Percentiles rank a stretch among this genome's conserved stretches.
These are phyloP conservation scores for Penicillium digitatum DNA, from an alignment of 2,329 filamentous ascomycete species.

Conservation along the genomic window DNA sequence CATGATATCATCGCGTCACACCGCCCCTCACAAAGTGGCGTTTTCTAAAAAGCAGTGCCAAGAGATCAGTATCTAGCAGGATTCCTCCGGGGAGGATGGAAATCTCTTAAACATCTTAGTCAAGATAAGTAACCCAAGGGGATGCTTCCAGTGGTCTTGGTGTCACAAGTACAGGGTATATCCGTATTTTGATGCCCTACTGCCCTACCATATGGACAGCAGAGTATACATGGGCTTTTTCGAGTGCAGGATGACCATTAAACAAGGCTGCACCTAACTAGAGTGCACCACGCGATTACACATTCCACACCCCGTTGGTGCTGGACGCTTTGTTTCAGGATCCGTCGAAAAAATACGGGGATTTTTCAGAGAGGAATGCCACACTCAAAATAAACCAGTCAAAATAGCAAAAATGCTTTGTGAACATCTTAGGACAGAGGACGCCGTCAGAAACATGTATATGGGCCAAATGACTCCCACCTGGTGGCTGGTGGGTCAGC, in stretches of 20 bases:
- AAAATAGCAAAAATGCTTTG: neutral
- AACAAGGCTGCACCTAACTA: neutral
- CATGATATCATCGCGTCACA: neutral
- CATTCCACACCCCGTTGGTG: neutral
- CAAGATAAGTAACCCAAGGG: neutral
- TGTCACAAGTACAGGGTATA: neutral
- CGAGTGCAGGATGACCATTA: neutral
- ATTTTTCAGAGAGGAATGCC: neutral
- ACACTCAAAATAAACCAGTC: neutral
- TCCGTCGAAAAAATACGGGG: neutral
- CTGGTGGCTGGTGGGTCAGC: neutral
- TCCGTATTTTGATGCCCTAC: neutral
- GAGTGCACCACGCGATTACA: neutral
- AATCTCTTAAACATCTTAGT: neutral
- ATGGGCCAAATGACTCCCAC: neutral
- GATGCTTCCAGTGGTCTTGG: neutral
- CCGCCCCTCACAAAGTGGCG: neutral
- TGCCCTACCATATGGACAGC: neutral
- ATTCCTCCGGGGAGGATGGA: neutral
- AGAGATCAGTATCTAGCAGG: slow-evolving; percentile 2
- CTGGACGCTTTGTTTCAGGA: neutral
- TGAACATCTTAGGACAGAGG: no score
- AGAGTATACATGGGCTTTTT: neutral
- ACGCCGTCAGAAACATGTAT: no score
- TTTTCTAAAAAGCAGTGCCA: neutral